Conservation (phyloP, 1,284 basidiomycete genomes). For the Xerocomus nothofagi region DNA sequence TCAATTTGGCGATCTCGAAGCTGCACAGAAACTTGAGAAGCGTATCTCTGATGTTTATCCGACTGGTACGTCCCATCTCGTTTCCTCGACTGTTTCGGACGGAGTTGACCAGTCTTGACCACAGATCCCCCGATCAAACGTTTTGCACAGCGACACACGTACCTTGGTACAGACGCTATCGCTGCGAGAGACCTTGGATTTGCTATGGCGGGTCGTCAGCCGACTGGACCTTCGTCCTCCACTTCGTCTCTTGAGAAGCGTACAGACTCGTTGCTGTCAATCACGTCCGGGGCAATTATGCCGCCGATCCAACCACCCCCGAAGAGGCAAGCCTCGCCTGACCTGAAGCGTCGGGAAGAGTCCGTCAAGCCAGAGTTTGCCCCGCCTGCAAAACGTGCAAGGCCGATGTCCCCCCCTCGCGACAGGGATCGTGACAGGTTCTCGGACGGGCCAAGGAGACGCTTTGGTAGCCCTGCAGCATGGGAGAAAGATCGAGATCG, state of each 20-base stretch:
- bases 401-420: constrained; percentile 51
- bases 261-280: constrained; percentile 49
- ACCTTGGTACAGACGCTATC: constrained; percentile 86
- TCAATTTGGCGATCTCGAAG: constrained; percentile 90
- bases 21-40: constrained; percentile 85
- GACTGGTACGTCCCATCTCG: constrained; percentile 50
- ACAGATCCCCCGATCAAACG: constrained; percentile 87
- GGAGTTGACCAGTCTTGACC: neutral
- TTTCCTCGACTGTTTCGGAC: neutral
- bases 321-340: constrained; percentile 31
- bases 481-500: constrained; percentile 53
- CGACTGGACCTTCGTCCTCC: constrained; percentile 23
- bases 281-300: constrained; percentile 37
- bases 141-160: constrained; percentile 89
- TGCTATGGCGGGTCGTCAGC: constrained; percentile 48
- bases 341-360: constrained; percentile 47
- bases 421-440: constrained; percentile 52
- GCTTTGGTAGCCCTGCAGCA: constrained; percentile 43
- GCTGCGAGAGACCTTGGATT: constrained; percentile 87
- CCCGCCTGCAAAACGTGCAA: constrained; percentile 52
- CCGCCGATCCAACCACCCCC: constrained; percentile 17
- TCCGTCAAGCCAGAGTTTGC: constrained; percentile 42
- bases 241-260: constrained; percentile 41
- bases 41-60: constrained; percentile 89
- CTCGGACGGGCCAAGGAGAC: constrained; percentile 44